Conservation (phyloP, 1,284 basidiomycete genomes). For the Leccinum variabile region DNA sequence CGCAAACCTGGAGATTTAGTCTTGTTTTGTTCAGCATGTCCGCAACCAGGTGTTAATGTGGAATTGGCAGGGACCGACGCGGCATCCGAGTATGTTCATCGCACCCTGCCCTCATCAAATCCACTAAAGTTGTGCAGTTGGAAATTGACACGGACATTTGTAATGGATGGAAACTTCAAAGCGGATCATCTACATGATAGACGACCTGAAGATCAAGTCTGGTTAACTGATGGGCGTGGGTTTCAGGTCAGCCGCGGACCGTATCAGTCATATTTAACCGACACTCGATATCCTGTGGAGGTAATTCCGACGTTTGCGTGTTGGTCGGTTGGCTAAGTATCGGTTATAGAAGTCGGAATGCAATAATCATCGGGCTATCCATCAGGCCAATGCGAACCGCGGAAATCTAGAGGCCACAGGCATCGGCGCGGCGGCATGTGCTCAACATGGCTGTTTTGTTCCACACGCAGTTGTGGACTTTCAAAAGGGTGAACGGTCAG, state of each 20-base stretch:
- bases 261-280: not conserved
- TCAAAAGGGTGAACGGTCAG: conserved; percentile 9
- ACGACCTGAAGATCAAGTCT: conserved; percentile 2
- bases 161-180: conserved; percentile 22
- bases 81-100: not conserved
- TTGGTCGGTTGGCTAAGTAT: no score
- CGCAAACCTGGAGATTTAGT: not conserved
- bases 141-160: not conserved
- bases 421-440: conserved; percentile 21
- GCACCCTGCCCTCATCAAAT: not conserved
- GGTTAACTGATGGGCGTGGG: conserved; percentile 13
- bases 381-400: not conserved
- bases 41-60: not conserved
- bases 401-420: conserved; percentile 5
- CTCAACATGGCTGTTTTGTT: conserved; percentile 17
- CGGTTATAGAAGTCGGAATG: not conserved
- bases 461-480: conserved; percentile 10
- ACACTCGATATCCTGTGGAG: not conserved
- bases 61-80: not conserved
- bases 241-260: conserved; percentile 3
- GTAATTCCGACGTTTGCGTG: not conserved
- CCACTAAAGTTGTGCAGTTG: not conserved
- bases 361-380: conserved; percentile 10
- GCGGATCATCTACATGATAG: conserved; percentile 7
- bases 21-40: not conserved